Conservation (phyloP, 495 filamentous ascomycete species). For the Daldinia loculata region DNA sequence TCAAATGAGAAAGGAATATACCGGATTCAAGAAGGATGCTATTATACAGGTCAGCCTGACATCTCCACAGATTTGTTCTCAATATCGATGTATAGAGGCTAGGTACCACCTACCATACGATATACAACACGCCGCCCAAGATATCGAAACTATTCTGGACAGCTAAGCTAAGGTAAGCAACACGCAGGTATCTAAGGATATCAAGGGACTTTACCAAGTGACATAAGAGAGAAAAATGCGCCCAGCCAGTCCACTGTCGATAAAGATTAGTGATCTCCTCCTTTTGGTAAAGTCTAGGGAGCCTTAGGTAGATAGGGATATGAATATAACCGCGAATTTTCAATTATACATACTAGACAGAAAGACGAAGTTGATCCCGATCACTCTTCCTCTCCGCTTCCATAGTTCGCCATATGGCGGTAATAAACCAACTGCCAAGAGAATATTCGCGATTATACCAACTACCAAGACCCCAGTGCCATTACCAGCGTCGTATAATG, state of each 20-base stretch:
- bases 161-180: constrained; percentile 48
- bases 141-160: constrained; percentile 76
- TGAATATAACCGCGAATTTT: background rate
- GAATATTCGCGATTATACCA: constrained; percentile 66
- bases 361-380: constrained; percentile 75
- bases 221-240: constrained; percentile 79
- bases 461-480: constrained; percentile 65
- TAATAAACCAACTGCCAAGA: constrained; percentile 68
- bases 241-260: constrained; percentile 68
- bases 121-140: constrained; percentile 73
- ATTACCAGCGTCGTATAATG: constrained; percentile 60
- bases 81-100: background rate
- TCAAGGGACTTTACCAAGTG: constrained; percentile 60
- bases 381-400: constrained; percentile 73
- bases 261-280: background rate
- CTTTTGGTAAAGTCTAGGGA: no score
- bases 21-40: constrained; percentile 72
- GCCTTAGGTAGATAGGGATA: no score
- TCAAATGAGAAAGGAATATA: constrained; percentile 72
- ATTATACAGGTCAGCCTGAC: constrained; percentile 9
- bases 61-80: no score
- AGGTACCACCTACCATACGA: constrained; percentile 63
- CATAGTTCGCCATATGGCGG: constrained; percentile 77
- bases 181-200: background rate
- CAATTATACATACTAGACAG: constrained; percentile 51